Conservation (phyloP, 208 protist species). For the Polymyxa betae region DNA sequence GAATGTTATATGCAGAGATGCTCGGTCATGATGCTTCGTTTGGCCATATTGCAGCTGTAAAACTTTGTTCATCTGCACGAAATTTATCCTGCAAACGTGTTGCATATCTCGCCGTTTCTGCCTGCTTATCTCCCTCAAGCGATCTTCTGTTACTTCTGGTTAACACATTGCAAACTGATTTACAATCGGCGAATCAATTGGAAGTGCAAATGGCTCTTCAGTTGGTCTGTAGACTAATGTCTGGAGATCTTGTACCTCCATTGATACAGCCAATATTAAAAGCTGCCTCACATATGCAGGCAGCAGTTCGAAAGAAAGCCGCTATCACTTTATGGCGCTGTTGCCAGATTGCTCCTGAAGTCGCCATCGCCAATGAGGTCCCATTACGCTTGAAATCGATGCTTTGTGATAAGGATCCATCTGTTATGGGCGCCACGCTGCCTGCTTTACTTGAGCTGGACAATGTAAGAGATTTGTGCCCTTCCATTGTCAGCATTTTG, state of each 20-base stretch:
- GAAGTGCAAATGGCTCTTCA: constrained; percentile 84
- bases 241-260: constrained; percentile 57
- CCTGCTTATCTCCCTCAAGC: constrained; percentile 77
- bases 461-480: constrained; percentile 79
- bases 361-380: constrained; percentile 54
- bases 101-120: constrained; percentile 86
- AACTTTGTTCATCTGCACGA: constrained; percentile 79
- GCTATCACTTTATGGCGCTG: constrained; percentile 84
- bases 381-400: constrained; percentile 75
- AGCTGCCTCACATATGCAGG: constrained; percentile 58
- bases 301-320: constrained; percentile 86
- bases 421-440: constrained; percentile 88
- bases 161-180: constrained; percentile 87
- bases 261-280: constrained; percentile 52
- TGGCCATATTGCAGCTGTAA: constrained; percentile 89
- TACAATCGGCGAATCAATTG: constrained; percentile 84
- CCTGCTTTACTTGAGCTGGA: constrained; percentile 78
- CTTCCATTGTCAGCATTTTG: constrained; percentile 86
- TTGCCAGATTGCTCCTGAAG: constrained; percentile 67
- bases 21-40: constrained; percentile 58
- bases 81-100: constrained; percentile 67
- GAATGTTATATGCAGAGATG: constrained; percentile 60
- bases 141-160: constrained; percentile 90
- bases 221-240: constrained; percentile 82
- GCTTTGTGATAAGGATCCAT: constrained; percentile 91